These are phyloP conservation scores for Saturnispora dispora DNA, from an alignment of 805 yeast genomes.

Conservation along the genomic window DNA sequence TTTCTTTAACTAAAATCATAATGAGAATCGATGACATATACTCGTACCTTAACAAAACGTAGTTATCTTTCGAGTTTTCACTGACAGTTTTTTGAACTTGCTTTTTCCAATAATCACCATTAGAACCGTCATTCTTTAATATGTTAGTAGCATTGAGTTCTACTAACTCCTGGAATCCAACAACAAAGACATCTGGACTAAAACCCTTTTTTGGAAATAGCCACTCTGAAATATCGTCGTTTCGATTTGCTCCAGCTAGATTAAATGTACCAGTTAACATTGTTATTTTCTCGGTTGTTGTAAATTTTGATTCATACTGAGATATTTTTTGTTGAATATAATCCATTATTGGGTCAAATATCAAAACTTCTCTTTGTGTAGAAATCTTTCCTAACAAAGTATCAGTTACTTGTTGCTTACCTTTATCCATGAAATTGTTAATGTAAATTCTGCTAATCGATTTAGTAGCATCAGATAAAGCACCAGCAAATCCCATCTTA, in stretches of 20 bases:
- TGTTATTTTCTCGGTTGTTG: slow-evolving; percentile 48
- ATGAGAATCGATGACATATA: slow-evolving; percentile 63
- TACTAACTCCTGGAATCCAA: slow-evolving; percentile 91
- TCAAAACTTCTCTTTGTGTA: slow-evolving; percentile 57
- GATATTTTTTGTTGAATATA: slow-evolving; percentile 61
- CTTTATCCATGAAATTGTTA: slow-evolving; percentile 89
- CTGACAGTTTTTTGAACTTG: slow-evolving; percentile 57
- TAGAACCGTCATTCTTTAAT: slow-evolving; percentile 73
- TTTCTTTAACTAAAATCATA: slow-evolving; percentile 51
- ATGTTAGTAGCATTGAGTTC: slow-evolving; percentile 90
- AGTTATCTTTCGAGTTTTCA: slow-evolving; percentile 29
- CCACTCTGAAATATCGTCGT: slow-evolving; percentile 65
- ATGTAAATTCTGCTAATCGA: slow-evolving; percentile 92
- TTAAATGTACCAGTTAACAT: slow-evolving; percentile 82
- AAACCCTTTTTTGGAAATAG: slow-evolving; percentile 59
- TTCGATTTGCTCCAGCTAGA: slow-evolving; percentile 60
- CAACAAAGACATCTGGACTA: slow-evolving; percentile 71
- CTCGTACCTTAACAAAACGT: slow-evolving; percentile 63
- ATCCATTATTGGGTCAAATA: slow-evolving; percentile 85
- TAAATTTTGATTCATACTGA: slow-evolving; percentile 42
- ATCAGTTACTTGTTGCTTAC: slow-evolving; percentile 85
- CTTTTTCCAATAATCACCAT: slow-evolving; percentile 71
- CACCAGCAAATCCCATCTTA: slow-evolving; percentile 94
- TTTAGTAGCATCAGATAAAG: slow-evolving; percentile 93
- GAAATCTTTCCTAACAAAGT: slow-evolving; percentile 73